These are phyloP conservation scores for Trichoderma sp. DNA, from an alignment of 2,329 filamentous ascomycete species.

Conservation along the genomic window DNA sequence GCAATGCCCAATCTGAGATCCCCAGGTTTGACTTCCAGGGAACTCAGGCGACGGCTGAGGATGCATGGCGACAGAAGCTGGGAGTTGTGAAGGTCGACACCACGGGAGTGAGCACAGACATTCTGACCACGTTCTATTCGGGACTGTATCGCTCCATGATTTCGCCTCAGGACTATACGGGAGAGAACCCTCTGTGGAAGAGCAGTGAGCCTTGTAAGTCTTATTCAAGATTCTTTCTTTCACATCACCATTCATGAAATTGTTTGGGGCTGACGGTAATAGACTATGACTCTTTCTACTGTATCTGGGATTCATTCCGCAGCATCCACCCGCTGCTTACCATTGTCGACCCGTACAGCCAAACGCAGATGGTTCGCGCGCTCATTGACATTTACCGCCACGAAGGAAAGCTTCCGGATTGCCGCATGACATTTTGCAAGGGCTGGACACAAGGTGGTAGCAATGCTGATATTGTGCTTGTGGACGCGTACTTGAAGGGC, in stretches of 20 bases:
- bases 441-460: conserved; percentile 75
- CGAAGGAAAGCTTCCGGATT: conserved; percentile 69
- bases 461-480: conserved; percentile 69
- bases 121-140: conserved; percentile 68
- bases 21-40: conserved; percentile 62
- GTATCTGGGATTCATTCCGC: conserved; percentile 72
- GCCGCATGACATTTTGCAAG: conserved; percentile 73
- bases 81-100: conserved; percentile 55
- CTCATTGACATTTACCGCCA: conserved; percentile 70
- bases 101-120: conserved; percentile 50
- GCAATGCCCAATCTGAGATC: conserved; percentile 68
- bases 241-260: not conserved
- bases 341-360: conserved; percentile 65
- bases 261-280: not conserved
- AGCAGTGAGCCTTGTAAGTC: conserved; percentile 58
- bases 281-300: conserved; percentile 65
- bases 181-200: conserved; percentile 69
- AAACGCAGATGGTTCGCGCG: conserved; percentile 67
- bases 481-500: conserved; percentile 67
- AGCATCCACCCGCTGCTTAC: conserved; percentile 70
- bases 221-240: not conserved
- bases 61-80: conserved; percentile 62
- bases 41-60: conserved; percentile 52
- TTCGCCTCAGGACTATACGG: conserved; percentile 72
- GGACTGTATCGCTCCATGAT: conserved; percentile 67